Conservation (phyloP, 1,284 basidiomycete species). For the Phylloboletellus chloephorus region DNA sequence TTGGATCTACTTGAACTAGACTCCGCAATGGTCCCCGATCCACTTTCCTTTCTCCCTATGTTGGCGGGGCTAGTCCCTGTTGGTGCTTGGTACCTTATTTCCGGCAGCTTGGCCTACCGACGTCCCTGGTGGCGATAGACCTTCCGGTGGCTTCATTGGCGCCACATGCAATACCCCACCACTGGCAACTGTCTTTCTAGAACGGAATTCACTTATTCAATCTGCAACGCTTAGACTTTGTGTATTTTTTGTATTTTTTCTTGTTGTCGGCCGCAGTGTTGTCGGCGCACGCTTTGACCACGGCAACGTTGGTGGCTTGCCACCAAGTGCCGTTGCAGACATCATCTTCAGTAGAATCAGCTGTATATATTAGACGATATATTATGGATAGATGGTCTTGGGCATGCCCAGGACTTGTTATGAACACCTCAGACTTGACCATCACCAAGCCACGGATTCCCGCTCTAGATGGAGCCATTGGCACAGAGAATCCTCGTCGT, state of each 20-base stretch:
- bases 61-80: constrained; percentile 24
- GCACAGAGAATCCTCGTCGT: constrained; percentile 75
- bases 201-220: constrained; percentile 5
- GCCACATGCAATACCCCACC: constrained; percentile 7
- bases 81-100: constrained; percentile 4
- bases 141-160: constrained; percentile 16
- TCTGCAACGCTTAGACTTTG: constrained; percentile 5
- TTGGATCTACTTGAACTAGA: constrained; percentile 43
- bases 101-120: too few relatives aligned
- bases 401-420: neutral
- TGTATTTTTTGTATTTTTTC: neutral
- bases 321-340: too few relatives aligned
- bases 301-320: too few relatives aligned
- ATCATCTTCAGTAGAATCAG: too few relatives aligned
- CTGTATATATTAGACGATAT: too few relatives aligned
- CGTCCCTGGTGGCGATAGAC: constrained; percentile 40
- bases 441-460: neutral
- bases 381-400: neutral
- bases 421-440: too few relatives aligned
- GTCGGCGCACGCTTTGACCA: too few relatives aligned
- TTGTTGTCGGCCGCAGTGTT: too few relatives aligned
- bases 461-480: constrained; percentile 33
- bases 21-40: constrained; percentile 8
- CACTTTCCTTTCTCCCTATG: constrained; percentile 15
- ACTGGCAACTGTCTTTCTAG: constrained; percentile 13